These are phyloP conservation scores for Akanthomyces uredinophilus DNA, from an alignment of 2,329 filamentous ascomycete genomes.

Conservation along the genomic window DNA sequence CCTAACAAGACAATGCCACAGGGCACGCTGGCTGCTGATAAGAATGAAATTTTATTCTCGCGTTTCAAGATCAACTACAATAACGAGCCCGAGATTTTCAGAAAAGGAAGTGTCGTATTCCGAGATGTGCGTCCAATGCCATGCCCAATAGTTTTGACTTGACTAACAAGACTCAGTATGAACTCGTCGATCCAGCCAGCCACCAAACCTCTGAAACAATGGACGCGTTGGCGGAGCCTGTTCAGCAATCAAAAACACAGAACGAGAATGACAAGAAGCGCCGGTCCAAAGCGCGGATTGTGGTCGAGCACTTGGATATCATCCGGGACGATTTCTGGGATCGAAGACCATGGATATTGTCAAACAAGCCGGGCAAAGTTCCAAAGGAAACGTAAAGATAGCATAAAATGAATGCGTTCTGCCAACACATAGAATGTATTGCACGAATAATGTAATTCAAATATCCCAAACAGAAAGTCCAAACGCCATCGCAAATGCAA, in stretches of 20 bases:
- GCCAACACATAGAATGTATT: not conserved
- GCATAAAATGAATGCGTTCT: not conserved
- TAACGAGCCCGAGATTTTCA: constrained; percentile 86
- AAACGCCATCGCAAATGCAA: constrained; percentile 8
- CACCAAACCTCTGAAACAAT: constrained; percentile 42
- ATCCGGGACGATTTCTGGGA: constrained; percentile 96
- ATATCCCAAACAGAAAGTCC: not conserved
- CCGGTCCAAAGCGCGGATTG: constrained; percentile 71
- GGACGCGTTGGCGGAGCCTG: constrained; percentile 47
- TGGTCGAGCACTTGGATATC: constrained; percentile 83
- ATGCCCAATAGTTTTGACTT: not conserved
- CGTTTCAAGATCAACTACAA: constrained; percentile 95
- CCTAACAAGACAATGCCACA: constrained; percentile 30
- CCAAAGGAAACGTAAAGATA: constrained; percentile 49
- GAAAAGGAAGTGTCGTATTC: constrained; percentile 88
- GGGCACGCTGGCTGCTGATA: constrained; percentile 81
- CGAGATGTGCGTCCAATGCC: constrained; percentile 56
- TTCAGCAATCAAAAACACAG: constrained; percentile 69
- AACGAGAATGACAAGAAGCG: constrained; percentile 77
- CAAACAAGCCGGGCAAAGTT: constrained; percentile 65
- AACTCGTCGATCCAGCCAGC: constrained; percentile 57
- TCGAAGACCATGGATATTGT: constrained; percentile 75
- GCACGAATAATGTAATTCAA: not conserved
- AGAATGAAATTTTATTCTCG: constrained; percentile 92
- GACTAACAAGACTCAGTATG: constrained; percentile 51